Evolutionary conservation across 306 rosid genomes (phyloP), one percentile per base, ranked within the genome.

Genomic region (Dalbergia cultrata): DNA sequence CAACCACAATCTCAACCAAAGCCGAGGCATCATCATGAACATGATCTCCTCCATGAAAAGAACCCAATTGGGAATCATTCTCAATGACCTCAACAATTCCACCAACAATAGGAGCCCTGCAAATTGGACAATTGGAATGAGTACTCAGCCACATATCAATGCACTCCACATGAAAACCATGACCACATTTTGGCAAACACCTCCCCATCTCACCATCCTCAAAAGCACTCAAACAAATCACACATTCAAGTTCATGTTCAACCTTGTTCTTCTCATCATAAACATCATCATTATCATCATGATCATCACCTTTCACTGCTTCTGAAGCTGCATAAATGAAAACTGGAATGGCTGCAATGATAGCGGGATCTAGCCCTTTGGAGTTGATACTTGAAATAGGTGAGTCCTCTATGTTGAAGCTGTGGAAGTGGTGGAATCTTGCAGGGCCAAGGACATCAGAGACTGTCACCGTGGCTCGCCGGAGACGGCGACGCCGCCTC

Each of bases 61-160:
- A 76, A 76, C 60, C 78, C 77, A 47, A 9, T 12, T 83, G 68
- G 57, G 75, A 67, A 67, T 80, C 78, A 7, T 21, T 54, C 60
- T 54, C 22, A 54, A 54, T 47, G 14, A 13, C 64, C 70, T 86
- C 85, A 31, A 60, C 45, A 62, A 75, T 16, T 64, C 80, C 80
- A 9, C 13, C 74, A 4, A 79, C 79, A 21, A 86, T 88, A 0
- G 88, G 82, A 67, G 94, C 90, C 67, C 99, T 83, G 65, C 98
- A 96, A 84, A 90, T 90, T 0, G 99, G 99, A 60, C 99, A 96
- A 72, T 77, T 92, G 19, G 85, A 69, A 81, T 96, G 98, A 0
- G 98, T 92, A 64, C 45, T 73, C 79, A 96, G 49, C 99, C 99
- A 96, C 99, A 92, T 90, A 56, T 96, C 99, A 58, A 96, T 87